These are phyloP conservation scores for Cutaneotrichosporon spelunceum DNA, from an alignment of 1,284 basidiomycete species.

Conservation along the genomic window DNA sequence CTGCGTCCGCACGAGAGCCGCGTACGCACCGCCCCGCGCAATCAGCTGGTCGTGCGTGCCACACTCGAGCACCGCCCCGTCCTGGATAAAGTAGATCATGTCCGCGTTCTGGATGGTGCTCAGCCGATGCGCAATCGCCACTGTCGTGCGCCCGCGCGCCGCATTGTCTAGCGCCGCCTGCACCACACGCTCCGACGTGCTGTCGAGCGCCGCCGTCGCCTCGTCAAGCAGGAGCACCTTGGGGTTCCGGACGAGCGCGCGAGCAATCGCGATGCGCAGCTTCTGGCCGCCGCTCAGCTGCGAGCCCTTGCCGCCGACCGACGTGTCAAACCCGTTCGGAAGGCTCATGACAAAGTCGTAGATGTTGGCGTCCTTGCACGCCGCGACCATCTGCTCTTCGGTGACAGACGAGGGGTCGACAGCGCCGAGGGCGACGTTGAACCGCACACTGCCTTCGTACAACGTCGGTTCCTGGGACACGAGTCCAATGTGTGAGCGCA, in stretches of 20 bases:
- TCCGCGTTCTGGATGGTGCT: slow-evolving; percentile 95
- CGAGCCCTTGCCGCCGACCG: slow-evolving; percentile 90
- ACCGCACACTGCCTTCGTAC: slow-evolving; percentile 80
- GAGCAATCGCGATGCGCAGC: slow-evolving; percentile 93
- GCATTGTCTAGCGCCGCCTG: slow-evolving; percentile 93
- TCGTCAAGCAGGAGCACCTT: slow-evolving; percentile 86
- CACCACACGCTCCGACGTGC: slow-evolving; percentile 87
- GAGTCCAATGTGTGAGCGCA: slow-evolving; percentile 76
- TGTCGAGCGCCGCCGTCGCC: slow-evolving; percentile 90
- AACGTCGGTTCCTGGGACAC: slow-evolving; percentile 93
- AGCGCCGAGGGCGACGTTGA: slow-evolving; percentile 84
- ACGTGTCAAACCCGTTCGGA: slow-evolving; percentile 85
- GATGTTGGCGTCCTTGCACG: slow-evolving; percentile 81
- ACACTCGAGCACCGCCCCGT: slow-evolving; percentile 77
- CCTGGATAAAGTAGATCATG: slow-evolving; percentile 88
- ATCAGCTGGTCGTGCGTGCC: slow-evolving; percentile 86
- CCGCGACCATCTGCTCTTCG: slow-evolving; percentile 77
- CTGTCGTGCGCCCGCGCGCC: slow-evolving; percentile 82
- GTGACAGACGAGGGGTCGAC: slow-evolving; percentile 80
- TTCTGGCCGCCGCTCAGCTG: slow-evolving; percentile 69
- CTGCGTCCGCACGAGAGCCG: slow-evolving; percentile 20
- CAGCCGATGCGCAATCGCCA: slow-evolving; percentile 67
- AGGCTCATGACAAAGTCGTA: slow-evolving; percentile 78
- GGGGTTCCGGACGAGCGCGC: slow-evolving; percentile 87
- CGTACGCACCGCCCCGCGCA: slow-evolving; percentile 66